phyloP scores from a whole-genome alignment of 495 filamentous ascomycete genomes.

The Podospora comata region DNA sequence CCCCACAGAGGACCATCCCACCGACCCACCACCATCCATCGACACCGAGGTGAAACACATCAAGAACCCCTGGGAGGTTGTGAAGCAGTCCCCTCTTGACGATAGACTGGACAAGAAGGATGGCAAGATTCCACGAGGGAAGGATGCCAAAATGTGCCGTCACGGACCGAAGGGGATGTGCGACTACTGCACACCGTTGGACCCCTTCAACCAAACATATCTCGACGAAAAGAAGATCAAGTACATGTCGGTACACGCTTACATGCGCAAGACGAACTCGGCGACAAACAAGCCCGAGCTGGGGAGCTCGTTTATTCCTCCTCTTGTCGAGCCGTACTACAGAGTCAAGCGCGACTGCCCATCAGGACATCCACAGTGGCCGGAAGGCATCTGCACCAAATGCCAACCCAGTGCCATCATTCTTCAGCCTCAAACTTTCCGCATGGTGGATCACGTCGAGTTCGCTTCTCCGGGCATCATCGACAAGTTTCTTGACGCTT shows the following conservation, averaged over 20 bases:
- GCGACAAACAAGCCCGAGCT: constrained; percentile 94
- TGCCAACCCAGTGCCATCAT: constrained; percentile 98
- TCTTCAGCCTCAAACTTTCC: constrained; percentile 85
- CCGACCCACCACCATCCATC: constrained; percentile 53
- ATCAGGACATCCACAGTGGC: constrained; percentile 88
- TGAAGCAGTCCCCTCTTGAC: constrained; percentile 82
- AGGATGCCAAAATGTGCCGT: constrained; percentile 85
- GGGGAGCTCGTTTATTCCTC: constrained; percentile 90
- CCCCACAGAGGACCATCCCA: constrained; percentile 62
- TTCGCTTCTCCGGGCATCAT: constrained; percentile 80
- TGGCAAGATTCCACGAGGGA: constrained; percentile 81
- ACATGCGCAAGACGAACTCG: constrained; percentile 90
- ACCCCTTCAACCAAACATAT: constrained; percentile 86
- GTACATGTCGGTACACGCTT: constrained; percentile 92
- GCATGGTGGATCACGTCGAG: constrained; percentile 99
- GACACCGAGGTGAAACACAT: constrained; percentile 59
- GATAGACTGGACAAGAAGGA: constrained; percentile 80
- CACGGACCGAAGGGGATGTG: constrained; percentile 98
- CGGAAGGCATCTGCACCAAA: constrained; percentile 98
- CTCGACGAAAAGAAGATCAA: constrained; percentile 96
- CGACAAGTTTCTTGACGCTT: constrained; percentile 84
- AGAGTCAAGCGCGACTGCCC: constrained; percentile 86
- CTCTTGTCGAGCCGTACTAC: constrained; percentile 89
- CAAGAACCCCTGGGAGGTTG: constrained; percentile 90
- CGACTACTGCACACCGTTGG: constrained; percentile 97